A percentile compares a stretch with the other conserved stretches of the same genome.
Conservation (phyloP, 225 moss, liverwort and hornwort genomes). For the Physcomitrium patens region DNA sequence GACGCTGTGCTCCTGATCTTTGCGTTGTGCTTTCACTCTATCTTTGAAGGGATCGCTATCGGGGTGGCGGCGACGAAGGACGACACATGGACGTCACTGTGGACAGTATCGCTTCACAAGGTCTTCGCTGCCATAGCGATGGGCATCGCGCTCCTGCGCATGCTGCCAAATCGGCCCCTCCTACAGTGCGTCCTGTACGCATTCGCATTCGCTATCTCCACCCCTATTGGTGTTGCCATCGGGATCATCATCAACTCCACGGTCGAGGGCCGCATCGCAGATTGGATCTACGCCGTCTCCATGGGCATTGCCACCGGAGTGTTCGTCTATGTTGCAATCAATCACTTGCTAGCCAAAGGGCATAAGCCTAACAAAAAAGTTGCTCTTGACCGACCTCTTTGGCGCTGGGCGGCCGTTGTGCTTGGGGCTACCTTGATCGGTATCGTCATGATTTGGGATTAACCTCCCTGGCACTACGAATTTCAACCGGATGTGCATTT, state of each 20-base stretch:
- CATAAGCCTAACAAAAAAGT: constrained; percentile 44
- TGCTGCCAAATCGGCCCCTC: constrained; percentile 78
- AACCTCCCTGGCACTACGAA: too few species aligned
- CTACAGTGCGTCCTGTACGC: constrained; percentile 62
- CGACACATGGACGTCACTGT: constrained; percentile 73
- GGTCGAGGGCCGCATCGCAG: constrained; percentile 60
- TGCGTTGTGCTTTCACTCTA: constrained; percentile 90
- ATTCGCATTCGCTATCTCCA: constrained; percentile 87
- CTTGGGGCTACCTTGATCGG: constrained; percentile 55
- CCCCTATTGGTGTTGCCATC: constrained; percentile 82
- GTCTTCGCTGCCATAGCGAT: constrained; percentile 88
- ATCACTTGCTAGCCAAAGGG: constrained; percentile 79
- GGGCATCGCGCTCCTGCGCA: constrained; percentile 93
- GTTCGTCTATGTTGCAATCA: constrained; percentile 92
- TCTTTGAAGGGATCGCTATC: constrained; percentile 93
- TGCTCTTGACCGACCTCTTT: constrained; percentile 42
- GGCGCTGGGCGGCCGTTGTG: constrained; percentile 51
- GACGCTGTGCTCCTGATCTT: constrained; percentile 72
- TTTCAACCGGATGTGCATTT: too few species aligned
- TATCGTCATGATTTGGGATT: constrained; percentile 81
- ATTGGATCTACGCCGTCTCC: constrained; percentile 87
- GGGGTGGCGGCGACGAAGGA: constrained; percentile 64
- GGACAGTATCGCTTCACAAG: constrained; percentile 91
- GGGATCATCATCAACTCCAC: constrained; percentile 85
- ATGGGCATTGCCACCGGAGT: constrained; percentile 87